phyloP scores from a whole-genome alignment of 2,329 filamentous ascomycete species.

The Neobulgaria alba region DNA sequence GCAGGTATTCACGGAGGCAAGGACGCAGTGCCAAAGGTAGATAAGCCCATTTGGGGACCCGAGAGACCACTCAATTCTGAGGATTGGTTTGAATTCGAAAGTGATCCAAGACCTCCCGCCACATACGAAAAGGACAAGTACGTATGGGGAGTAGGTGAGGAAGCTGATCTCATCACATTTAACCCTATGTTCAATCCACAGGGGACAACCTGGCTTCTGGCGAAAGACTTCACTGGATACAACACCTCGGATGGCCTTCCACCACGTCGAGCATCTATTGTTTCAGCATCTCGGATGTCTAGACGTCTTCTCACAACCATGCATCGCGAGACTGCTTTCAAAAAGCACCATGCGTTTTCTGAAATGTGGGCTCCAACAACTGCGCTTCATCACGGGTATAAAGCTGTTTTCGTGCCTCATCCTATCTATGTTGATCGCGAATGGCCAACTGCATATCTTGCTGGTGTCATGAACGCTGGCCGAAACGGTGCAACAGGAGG shows the following conservation, averaged over 20 bases:
- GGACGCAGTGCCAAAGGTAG: conserved; percentile 31
- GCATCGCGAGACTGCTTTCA: conserved; percentile 80
- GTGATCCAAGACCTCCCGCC: conserved; percentile 66
- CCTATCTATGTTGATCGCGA: conserved; percentile 79
- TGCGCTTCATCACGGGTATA: conserved; percentile 84
- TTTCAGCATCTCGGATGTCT: conserved; percentile 79
- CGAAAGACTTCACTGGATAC: conserved; percentile 78
- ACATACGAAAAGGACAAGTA: conserved; percentile 72
- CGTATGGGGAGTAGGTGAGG: conserved; percentile 80
- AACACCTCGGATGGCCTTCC: conserved; percentile 57
- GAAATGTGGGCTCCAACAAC: conserved; percentile 94
- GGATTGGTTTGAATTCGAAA: conserved; percentile 64
- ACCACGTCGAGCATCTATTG: conserved; percentile 76
- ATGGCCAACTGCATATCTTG: conserved; percentile 75
- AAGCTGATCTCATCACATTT: conserved; percentile 85
- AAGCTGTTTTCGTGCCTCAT: conserved; percentile 85
- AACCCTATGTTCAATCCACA: conserved; percentile 89
- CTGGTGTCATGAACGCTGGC: conserved; percentile 72
- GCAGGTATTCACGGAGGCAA: conserved; percentile 36
- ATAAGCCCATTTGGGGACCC: conserved; percentile 76
- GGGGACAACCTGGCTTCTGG: conserved; percentile 74
- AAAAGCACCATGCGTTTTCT: conserved; percentile 84
- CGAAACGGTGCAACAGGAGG: conserved; percentile 69
- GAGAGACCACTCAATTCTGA: conserved; percentile 56
- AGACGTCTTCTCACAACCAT: conserved; percentile 72